A percentile compares a stretch with the other conserved stretches of the same genome.
These are phyloP conservation scores for Pseudogymnoascus verrucosus DNA, from an alignment of 2,329 filamentous ascomycete genomes.

Conservation along the genomic window DNA sequence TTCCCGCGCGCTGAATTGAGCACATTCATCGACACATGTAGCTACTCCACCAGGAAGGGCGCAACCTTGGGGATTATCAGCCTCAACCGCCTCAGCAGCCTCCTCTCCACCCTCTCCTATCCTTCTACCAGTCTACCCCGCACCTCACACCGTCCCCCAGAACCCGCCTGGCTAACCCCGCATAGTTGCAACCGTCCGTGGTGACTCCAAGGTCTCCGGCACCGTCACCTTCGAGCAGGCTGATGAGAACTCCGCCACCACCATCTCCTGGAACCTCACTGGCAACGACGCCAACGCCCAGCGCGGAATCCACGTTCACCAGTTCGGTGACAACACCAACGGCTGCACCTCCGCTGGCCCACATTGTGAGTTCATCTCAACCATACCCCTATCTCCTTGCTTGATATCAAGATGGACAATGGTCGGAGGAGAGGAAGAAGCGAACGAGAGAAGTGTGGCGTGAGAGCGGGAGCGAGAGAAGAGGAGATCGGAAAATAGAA, in stretches of 20 bases:
- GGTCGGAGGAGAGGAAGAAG: not conserved
- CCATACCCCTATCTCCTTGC: not conserved
- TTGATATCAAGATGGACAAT: not conserved
- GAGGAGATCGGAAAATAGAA: not conserved
- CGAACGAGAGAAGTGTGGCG: not conserved
- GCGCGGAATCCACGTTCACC: conserved; percentile 98
- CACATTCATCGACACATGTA: conserved; percentile 37
- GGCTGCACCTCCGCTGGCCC: conserved; percentile 97
- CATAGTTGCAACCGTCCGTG: conserved; percentile 91
- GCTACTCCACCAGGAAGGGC: conserved; percentile 20
- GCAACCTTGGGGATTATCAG: conserved; percentile 40
- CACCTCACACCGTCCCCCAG: not conserved
- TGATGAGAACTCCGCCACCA: conserved; percentile 73
- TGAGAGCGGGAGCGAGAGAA: conserved; percentile 1
- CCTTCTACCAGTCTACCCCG: not conserved
- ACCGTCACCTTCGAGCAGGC: conserved; percentile 93
- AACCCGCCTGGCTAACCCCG: not conserved
- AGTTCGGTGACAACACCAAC: conserved; percentile 99
- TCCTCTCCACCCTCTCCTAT: conserved; percentile 11
- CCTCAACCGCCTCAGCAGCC: conserved; percentile 13
- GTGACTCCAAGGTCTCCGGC: conserved; percentile 91
- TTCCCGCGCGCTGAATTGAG: conserved; percentile 49
- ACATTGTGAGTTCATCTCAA: conserved; percentile 63
- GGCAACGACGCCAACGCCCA: conserved; percentile 92
- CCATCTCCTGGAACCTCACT: conserved; percentile 82